A percentile compares a stretch with the other conserved stretches of the same genome.
phyloP scores from a whole-genome alignment of 2,329 filamentous ascomycete species.

The Alternaria triticimaculans region DNA sequence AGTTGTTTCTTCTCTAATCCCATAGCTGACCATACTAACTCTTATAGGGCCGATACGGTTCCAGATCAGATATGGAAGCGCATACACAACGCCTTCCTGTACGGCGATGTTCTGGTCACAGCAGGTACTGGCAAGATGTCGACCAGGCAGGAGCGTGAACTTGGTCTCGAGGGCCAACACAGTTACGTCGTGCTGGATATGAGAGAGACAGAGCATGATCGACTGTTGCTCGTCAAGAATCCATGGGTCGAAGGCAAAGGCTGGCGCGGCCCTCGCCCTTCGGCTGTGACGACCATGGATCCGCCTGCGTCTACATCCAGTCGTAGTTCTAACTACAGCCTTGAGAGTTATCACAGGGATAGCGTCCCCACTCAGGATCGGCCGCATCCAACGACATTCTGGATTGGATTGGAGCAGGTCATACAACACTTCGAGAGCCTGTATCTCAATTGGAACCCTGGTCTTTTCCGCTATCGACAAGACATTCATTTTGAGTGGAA shows the following conservation, averaged over 20 bases:
- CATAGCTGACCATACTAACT: slow-evolving; percentile 11
- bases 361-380: slow-evolving; percentile 42
- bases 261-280: slow-evolving; percentile 65
- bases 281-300: slow-evolving; percentile 22
- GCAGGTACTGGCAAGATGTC: slow-evolving; percentile 87
- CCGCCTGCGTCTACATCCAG: slow-evolving; percentile 27
- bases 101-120: slow-evolving; percentile 84
- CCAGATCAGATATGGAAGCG: slow-evolving; percentile 78
- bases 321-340: slow-evolving; percentile 17
- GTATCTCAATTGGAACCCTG: slow-evolving; percentile 97
- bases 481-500: slow-evolving; percentile 92
- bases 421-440: slow-evolving; percentile 93
- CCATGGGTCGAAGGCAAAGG: slow-evolving; percentile 87
- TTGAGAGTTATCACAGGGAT: slow-evolving; percentile 31
- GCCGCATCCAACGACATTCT: slow-evolving; percentile 77
- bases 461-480: slow-evolving; percentile 78
- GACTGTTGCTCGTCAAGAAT: slow-evolving; percentile 86
- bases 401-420: slow-evolving; percentile 89
- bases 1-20: slow-evolving; percentile 9
- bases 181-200: slow-evolving; percentile 92
- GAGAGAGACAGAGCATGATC: slow-evolving; percentile 66
- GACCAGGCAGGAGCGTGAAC: slow-evolving; percentile 74
- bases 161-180: slow-evolving; percentile 87
- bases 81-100: slow-evolving; percentile 74
- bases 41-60: slow-evolving; percentile 74